Evolutionary conservation across 2,329 filamentous ascomycete species (phyloP).

Genomic region (Neonectria ditissima): DNA sequence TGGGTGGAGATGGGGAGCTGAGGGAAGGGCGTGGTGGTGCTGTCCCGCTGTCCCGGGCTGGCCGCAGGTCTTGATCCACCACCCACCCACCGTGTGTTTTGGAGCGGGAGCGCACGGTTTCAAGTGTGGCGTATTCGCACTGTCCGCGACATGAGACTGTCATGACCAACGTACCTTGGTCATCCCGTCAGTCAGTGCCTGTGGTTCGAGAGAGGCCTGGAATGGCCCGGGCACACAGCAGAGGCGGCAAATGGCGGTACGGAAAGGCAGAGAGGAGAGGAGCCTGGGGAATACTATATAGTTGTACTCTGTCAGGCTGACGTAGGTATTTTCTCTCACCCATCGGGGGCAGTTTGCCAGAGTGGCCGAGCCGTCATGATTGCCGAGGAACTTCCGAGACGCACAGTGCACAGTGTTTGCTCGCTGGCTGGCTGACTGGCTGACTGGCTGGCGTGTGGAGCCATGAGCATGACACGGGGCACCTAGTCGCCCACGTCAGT

Average conservation of each 20-base stretch:
- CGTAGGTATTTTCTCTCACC: background rate
- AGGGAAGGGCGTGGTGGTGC: background rate
- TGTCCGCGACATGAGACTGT: background rate
- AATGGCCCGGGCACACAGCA: background rate
- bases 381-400: conserved; percentile 1
- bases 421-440: too few species aligned
- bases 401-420: background rate
- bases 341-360: background rate
- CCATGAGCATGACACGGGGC: conserved; percentile 6
- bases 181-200: background rate
- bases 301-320: background rate
- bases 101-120: conserved; percentile 6
- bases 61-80: conserved; percentile 5
- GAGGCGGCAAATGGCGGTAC: background rate
- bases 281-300: background rate
- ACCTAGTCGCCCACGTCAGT: conserved; percentile 7
- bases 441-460: background rate
- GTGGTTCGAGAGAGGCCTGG: background rate
- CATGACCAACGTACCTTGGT: background rate
- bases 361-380: background rate
- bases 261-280: background rate
- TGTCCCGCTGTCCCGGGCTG: conserved; percentile 13
- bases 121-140: background rate
- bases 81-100: background rate
- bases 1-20: conserved; percentile 13